Evolutionary conservation across 2,329 filamentous ascomycete species (phyloP).

Genomic region (Chalara sp.): DNA sequence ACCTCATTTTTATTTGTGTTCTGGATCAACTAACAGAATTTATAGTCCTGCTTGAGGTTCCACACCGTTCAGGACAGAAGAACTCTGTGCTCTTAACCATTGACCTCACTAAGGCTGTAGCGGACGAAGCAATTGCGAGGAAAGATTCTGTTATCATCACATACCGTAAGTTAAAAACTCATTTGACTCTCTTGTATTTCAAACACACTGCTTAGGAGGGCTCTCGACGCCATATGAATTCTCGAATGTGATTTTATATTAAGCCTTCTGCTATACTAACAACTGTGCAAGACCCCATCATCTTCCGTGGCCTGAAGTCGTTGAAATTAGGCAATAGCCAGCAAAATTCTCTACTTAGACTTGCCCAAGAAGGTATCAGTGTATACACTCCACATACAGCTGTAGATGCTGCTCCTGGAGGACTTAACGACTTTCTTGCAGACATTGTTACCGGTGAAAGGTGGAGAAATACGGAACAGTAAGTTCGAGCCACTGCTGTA

Average conservation of each 20-base stretch:
- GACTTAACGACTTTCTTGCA: conserved; percentile 91
- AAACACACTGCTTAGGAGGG: too few relatives aligned
- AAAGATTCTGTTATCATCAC: conserved; percentile 75
- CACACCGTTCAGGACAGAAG: conserved; percentile 48
- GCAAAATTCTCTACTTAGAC: conserved; percentile 74
- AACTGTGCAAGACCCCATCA: conserved; percentile 70
- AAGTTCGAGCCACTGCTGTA: background rate
- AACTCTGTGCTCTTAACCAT: conserved; percentile 77
- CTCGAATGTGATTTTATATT: background rate
- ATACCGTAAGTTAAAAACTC: conserved; percentile 59
- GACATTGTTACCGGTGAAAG: conserved; percentile 64
- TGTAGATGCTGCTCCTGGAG: conserved; percentile 76
- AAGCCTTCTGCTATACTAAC: conserved; percentile 1
- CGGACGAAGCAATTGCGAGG: conserved; percentile 77
- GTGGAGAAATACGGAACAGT: conserved; percentile 1
- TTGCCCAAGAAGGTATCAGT: conserved; percentile 81
- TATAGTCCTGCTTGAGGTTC: conserved; percentile 62
- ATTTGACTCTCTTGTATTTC: background rate
- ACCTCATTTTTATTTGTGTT: too few relatives aligned
- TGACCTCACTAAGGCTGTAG: conserved; percentile 83
- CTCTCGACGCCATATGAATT: too few relatives aligned
- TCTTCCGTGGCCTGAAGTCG: conserved; percentile 88
- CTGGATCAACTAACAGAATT: background rate
- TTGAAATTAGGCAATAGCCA: conserved; percentile 80
- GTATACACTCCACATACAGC: conserved; percentile 97